Percentiles rank a stretch among this genome's conserved stretches.
Evolutionary conservation across 495 filamentous ascomycete species (phyloP).

Genomic region (Penicillium robsamsonii): DNA sequence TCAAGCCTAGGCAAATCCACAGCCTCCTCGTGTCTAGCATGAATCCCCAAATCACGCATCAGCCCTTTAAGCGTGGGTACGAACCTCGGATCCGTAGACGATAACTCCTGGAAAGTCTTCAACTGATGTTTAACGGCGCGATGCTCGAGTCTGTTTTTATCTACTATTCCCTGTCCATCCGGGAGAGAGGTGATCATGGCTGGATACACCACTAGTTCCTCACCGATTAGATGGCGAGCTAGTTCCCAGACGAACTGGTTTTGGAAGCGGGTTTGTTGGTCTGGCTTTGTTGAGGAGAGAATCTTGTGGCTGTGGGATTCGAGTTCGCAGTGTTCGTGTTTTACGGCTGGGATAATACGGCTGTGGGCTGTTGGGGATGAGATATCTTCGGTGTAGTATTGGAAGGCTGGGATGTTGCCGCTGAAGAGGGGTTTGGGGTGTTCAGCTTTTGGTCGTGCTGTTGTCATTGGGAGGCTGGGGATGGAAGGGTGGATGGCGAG

Average conservation of each 20-base stretch:
- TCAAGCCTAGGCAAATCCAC: conserved; percentile 56
- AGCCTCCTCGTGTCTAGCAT: conserved; percentile 58
- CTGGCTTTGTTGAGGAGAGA: conserved; percentile 42
- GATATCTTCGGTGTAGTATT: conserved; percentile 10
- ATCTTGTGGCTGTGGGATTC: conserved; percentile 59
- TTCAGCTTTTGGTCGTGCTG: conserved; percentile 2
- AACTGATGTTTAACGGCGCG: conserved; percentile 58
- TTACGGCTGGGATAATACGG: conserved; percentile 53
- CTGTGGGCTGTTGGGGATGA: conserved; percentile 5
- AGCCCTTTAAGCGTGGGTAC: conserved; percentile 48
- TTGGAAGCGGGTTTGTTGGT: conserved; percentile 52
- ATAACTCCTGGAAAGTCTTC: conserved; percentile 56
- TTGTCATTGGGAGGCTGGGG: conserved; percentile 6
- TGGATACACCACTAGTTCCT: conserved; percentile 71
- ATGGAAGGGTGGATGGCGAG: neutral
- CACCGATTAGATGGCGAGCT: conserved; percentile 61
- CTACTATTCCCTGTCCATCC: conserved; percentile 48
- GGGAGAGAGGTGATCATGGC: conserved; percentile 56
- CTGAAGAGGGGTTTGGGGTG: neutral
- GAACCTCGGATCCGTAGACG: conserved; percentile 45
- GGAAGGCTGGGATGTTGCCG: conserved; percentile 15
- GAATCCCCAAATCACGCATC: conserved; percentile 45
- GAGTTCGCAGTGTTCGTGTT: conserved; percentile 62
- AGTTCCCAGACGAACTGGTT: conserved; percentile 73
- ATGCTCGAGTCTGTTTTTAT: conserved; percentile 57